Conservation (phyloP, 2,329 filamentous ascomycete genomes). For the Xylariaceae sp. region DNA sequence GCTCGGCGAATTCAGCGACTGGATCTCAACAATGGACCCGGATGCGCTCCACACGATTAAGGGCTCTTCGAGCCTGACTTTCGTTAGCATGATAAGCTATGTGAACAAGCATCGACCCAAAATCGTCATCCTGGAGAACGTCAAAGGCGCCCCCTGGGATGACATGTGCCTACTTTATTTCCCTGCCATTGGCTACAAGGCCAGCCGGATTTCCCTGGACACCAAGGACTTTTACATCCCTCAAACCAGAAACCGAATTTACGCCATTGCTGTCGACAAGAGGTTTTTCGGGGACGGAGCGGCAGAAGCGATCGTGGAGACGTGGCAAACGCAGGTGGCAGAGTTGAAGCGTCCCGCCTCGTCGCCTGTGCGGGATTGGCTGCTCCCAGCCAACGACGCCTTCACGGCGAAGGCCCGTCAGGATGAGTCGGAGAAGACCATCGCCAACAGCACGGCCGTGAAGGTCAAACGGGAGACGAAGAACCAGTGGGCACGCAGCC, state of each 20-base stretch:
- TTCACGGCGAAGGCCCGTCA: slow-evolving; percentile 46
- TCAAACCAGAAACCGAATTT: slow-evolving; percentile 59
- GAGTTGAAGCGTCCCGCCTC: slow-evolving; percentile 53
- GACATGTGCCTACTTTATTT: slow-evolving; percentile 39
- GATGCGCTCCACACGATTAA: slow-evolving; percentile 42
- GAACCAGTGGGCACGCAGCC: slow-evolving; percentile 51
- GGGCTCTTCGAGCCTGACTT: slow-evolving; percentile 63
- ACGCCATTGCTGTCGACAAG: slow-evolving; percentile 52
- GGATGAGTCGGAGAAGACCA: slow-evolving; percentile 36
- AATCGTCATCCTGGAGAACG: slow-evolving; percentile 69
- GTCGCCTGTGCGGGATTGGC: slow-evolving; percentile 55
- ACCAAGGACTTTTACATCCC: slow-evolving; percentile 70
- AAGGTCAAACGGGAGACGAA: slow-evolving; percentile 26
- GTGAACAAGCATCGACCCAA: slow-evolving; percentile 49
- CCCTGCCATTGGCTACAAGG: slow-evolving; percentile 49
- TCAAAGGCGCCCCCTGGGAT: slow-evolving; percentile 55
- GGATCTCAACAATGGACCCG: slow-evolving; percentile 31
- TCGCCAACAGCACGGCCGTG: slow-evolving; percentile 22
- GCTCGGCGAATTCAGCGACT: slow-evolving; percentile 4
- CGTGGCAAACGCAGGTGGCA: slow-evolving; percentile 42
- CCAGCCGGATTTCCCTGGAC: slow-evolving; percentile 47
- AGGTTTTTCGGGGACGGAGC: slow-evolving; percentile 25
- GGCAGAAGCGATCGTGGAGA: slow-evolving; percentile 22
- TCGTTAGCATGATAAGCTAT: slow-evolving; percentile 56
- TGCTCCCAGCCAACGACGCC: slow-evolving; percentile 51